Base-by-base conservation (phyloP, 73 alveolate genomes). In the Symbiodinium natans region DNA sequence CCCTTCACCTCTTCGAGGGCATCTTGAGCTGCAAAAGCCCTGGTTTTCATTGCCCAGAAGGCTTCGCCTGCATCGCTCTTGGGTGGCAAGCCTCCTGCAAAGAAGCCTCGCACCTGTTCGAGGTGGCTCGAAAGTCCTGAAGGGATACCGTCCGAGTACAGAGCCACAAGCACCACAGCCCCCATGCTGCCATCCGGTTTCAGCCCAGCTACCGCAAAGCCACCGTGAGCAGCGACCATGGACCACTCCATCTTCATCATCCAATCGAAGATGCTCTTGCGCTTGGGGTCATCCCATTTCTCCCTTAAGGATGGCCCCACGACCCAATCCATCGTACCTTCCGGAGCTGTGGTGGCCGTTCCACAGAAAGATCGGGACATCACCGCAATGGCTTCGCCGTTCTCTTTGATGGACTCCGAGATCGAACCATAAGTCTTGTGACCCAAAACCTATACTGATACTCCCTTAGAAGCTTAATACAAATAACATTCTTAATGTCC, bases 341-440 rank as follows among this genome's bases (percentile, higher is more conserved):
- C 82, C 40, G 82, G 82, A n/a, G 33, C 82, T 19, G 82, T 68
- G 39, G 33, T 23, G 36, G 82, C 82, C 82, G 82, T 68, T 25
- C 82, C 82, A 68, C 36, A 29, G 82, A 68, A 68, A n/a, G 82
- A 68, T 25, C 82, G 82, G 36, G 82, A 68, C 82, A n/a, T 68
- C 39, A 68, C 82, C 33, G 39, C 36, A n/a, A 68, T 68, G 82
- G 82, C 82, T 68, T 68, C 82, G 0, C 82, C 33, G 82, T 29
- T 68, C 39, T 25, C 82, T 68, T 68, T 13, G 36, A 68, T 29
- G 71, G 71, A 52, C 71, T 52, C 71, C 31, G 71, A 52, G 71
- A 52, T 52, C n/a, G 71, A 52, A 13, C 71, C 71, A 29, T 52
- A 15, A 52, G 71, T 52, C 71, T 52, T 11, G 71, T 15, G 71